A percentile compares a stretch with the other conserved stretches of the same genome.
Evolutionary conservation across 2,329 filamentous ascomycete genomes (phyloP).

Genomic region (Aspergillus phoenicis): DNA sequence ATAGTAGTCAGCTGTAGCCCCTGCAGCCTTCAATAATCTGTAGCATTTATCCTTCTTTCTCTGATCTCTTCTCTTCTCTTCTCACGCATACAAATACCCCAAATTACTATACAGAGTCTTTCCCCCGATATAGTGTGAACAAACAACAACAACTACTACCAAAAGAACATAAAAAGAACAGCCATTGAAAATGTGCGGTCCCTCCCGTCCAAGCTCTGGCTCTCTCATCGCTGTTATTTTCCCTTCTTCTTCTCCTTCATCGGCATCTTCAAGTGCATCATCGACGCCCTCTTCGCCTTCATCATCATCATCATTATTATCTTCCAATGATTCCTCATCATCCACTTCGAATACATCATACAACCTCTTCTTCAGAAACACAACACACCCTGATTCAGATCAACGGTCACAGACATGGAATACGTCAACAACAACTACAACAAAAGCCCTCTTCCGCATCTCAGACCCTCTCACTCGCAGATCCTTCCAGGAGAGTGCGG

Average conservation of each 20-base stretch:
- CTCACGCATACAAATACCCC: not conserved
- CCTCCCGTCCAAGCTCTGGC: constrained; percentile 51
- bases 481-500: constrained; percentile 20
- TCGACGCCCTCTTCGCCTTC: constrained; percentile 22
- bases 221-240: constrained; percentile 40
- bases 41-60: too few relatives aligned
- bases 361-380: constrained; percentile 35
- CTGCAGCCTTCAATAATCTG: too few relatives aligned
- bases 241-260: constrained; percentile 18
- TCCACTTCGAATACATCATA: constrained; percentile 26
- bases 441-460: constrained; percentile 32
- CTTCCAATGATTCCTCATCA: constrained; percentile 32
- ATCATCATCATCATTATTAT: constrained; percentile 20
- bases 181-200: constrained; percentile 53
- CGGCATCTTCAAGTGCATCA: constrained; percentile 39
- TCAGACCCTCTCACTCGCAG: constrained; percentile 22
- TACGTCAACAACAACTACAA: not conserved
- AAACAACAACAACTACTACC: too few relatives aligned
- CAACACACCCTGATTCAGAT: not conserved
- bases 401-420: too few relatives aligned
- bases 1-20: not conserved
- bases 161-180: not conserved
- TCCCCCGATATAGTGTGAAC: too few relatives aligned
- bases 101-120: too few relatives aligned
- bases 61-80: not conserved